A percentile compares a stretch with the other conserved stretches of the same genome.
Evolutionary conservation across 257 asterid species (phyloP).

Genomic region (Petunia axillaris): DNA sequence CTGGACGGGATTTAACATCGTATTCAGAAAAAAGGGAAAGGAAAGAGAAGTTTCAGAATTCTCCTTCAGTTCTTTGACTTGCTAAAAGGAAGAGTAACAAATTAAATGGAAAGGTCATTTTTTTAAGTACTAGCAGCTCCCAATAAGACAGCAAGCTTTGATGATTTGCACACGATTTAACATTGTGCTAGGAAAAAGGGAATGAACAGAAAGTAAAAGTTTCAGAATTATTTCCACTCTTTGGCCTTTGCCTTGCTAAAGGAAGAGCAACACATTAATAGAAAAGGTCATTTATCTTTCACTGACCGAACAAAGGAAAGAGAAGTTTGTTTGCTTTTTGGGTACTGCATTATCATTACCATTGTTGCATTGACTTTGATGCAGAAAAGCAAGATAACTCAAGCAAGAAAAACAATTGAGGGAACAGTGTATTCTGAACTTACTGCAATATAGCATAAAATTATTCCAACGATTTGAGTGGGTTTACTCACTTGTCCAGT

Average conservation of each 20-base stretch:
- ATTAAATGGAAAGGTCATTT: neutral
- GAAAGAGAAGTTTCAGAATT: neutral
- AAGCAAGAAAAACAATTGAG: slow-evolving; percentile 8
- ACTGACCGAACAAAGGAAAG: neutral
- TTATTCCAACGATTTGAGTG: neutral
- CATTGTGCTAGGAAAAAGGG: too few species aligned
- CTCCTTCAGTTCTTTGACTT: neutral
- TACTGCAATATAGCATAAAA: slow-evolving; percentile 4
- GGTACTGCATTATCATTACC: neutral
- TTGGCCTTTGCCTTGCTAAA: too few species aligned
- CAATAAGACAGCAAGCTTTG: too few species aligned
- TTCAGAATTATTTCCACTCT: too few species aligned
- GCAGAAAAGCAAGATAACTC: slow-evolving; percentile 7
- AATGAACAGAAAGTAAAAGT: too few species aligned
- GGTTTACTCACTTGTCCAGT: slow-evolving; percentile 75
- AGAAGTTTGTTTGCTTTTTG: neutral
- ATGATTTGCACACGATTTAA: too few species aligned
- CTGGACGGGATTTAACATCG: neutral
- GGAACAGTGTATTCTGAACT: neutral
- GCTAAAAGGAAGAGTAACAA: slow-evolving; percentile 2
- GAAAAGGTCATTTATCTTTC: neutral
- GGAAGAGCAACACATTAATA: neutral
- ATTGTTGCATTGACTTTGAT: neutral
- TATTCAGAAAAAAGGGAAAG: neutral
- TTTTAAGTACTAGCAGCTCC: neutral